Evolutionary conservation across 805 yeast genomes (phyloP), one percentile per base, ranked within the genome.

Genomic region (Zygoascus bituminiphila): DNA sequence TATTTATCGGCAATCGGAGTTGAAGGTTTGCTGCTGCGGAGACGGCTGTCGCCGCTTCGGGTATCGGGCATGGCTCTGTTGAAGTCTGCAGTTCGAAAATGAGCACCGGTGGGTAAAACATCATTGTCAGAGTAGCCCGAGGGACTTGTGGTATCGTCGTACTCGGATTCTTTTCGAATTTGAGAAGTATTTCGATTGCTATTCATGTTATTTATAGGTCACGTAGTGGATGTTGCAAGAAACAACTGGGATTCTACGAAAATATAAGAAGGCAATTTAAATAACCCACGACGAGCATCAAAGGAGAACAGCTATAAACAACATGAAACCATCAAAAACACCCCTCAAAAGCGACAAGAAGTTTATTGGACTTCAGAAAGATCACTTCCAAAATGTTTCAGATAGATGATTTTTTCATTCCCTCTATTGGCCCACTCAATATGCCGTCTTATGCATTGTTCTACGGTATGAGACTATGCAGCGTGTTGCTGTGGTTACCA

Each of bases 1-100:
- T 35, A 48, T 15, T 47, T 48, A 44, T 48, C 51, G 10, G 51
- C 51, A 44, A 48, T 48, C 2, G 51, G 51, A 5, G 51, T 48
- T 5, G 24, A 24, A 35, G 47, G 47, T 19, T 42, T 24, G 23
- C 14, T 42, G 17, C 19, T 20, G 19, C 23, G 21, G 25, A 40
- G 12, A n/a, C 23, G 12, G 7, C n/a, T 19, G 9, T 40, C 43
- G 23, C 15, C 43, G 23, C 33, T 29, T 15, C n/a, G 4, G n/a
- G n/a, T n/a, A 29, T 29, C 33, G 4, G n/a, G 10, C n/a, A 12
- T 29, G 10, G 33, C 33, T 6, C 15, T 12, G 10, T 15, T 4
- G 7, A 3, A 6, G n/a, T 29, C 33, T 4, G 33, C 8, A 3
- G 4, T 29, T 4, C 7, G 33, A 2, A 29, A 4, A 6, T 4